Evolutionary conservation across 2,329 filamentous ascomycete species (phyloP), one percentile per base, ranked within the genome.

Genomic region (Emmonsiellopsis sp.): DNA sequence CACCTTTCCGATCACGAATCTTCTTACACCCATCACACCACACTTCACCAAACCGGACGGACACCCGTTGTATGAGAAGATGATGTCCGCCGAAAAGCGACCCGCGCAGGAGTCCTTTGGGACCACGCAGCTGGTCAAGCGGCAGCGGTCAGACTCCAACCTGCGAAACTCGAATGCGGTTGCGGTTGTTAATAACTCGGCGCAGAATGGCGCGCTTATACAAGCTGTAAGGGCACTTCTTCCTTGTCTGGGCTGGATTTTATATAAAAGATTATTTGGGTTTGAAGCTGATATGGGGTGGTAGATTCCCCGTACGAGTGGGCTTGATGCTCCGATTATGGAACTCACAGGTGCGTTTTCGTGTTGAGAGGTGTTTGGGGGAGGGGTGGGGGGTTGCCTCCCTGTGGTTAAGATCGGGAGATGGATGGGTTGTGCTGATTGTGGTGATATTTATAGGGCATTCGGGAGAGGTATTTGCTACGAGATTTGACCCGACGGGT

Each of bases 1-100:
- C 35, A 38, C 9, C 35, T 38, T 38, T 38, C 9, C 35, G 35
- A 26, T 16, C 40, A 42, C 11, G 13, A 8, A 15, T 15, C 40
- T 42, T 15, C 40, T 15, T 15, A 41, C 11, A 15, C 40, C n/a
- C 40, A 26, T 15, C 40, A 15, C 40, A 42, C n/a, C n/a, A 42
- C 40, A 42, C n/a, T 16, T 3, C 15, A 13, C 40, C 11, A 3
- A 7, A 15, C 46, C 37, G 15, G 32, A 38, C 37, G n/a, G 20
- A 41, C 44, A 30, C 41, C 31, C 50, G 9, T 26, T 40, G 44
- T 11, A 54, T 41, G 46, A 44, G 42, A 53, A 52, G 57, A 73
- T 59, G 55, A 96, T 95, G 91, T 89, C 90, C 35, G 81, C 87
- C 58, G 91, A 95, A 73, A 97, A 98, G 75, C 83, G 93, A 67